These are phyloP conservation scores for Raphidocelis subcapitata DNA, from an alignment of 139 green algal genomes.

Conservation along the genomic window DNA sequence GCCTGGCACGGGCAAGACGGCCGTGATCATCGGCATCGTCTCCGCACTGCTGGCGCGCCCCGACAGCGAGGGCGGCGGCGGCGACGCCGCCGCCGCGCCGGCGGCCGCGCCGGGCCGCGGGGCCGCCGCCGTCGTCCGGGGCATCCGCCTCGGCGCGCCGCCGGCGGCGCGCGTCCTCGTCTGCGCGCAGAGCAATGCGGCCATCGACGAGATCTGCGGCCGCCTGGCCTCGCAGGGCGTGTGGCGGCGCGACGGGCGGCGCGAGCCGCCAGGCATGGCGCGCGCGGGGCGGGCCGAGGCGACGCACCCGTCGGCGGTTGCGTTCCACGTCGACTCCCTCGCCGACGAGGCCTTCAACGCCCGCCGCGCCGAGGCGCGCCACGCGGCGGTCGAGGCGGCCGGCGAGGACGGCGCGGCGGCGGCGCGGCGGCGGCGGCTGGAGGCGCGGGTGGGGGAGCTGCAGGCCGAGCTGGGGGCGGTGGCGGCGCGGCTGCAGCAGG, in stretches of 20 bases:
- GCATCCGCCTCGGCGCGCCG: conserved; percentile 10
- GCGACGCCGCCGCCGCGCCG: neutral
- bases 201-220: conserved; percentile 70
- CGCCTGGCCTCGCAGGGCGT: conserved; percentile 50
- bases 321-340: conserved; percentile 42
- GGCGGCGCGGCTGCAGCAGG: neutral
- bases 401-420: too few relatives aligned
- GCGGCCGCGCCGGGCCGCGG: neutral
- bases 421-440: neutral
- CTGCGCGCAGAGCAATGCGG: conserved; percentile 76
- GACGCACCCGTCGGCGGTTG: conserved; percentile 20
- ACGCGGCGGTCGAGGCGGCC: conserved; percentile 6
- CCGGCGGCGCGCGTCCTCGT: conserved; percentile 60
- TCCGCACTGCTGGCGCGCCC: conserved; percentile 48
- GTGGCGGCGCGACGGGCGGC: conserved; percentile 28
- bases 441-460: conserved; percentile 1
- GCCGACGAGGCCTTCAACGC: conserved; percentile 5
- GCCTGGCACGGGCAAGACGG: conserved; percentile 72
- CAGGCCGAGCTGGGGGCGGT: neutral
- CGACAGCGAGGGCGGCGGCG: neutral
- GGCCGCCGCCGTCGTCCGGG: neutral
- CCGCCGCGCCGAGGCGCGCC: conserved; percentile 7
- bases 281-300: conserved; percentile 35
- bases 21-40: conserved; percentile 56
- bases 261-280: conserved; percentile 34